phyloP scores from a whole-genome alignment of 768 basidiomycete genomes.

The Holtermannia corniformis region DNA sequence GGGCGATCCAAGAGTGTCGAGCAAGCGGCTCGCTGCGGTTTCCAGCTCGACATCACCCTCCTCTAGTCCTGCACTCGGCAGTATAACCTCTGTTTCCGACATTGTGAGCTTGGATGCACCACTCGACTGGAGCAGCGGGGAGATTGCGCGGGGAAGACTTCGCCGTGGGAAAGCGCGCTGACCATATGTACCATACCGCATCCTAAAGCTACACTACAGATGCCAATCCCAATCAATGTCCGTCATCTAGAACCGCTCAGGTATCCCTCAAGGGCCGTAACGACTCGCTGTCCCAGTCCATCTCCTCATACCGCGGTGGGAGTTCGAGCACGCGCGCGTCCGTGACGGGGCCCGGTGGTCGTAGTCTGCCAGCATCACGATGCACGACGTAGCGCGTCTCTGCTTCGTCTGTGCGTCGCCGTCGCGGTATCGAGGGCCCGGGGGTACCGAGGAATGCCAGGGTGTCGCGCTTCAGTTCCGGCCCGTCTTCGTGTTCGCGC shows the following conservation, averaged over 20 bases:
- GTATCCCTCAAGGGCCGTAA: background rate
- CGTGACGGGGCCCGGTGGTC: background rate
- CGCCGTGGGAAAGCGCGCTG: no score
- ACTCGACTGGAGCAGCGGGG: no score
- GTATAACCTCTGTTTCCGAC: no score
- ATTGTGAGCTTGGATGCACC: no score
- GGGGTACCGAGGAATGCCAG: conserved; percentile 17
- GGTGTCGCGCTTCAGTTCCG: conserved; percentile 31
- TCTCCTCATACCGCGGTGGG: conserved; percentile 33
- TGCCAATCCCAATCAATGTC: background rate
- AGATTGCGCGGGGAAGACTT: no score
- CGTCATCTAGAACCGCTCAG: background rate
- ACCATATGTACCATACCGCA: background rate
- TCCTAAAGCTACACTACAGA: background rate
- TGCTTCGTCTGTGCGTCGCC: conserved; percentile 8
- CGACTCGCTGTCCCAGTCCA: conserved; percentile 25
- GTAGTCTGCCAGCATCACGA: conserved; percentile 24
- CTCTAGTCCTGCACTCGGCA: no score
- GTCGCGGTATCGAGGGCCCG: background rate
- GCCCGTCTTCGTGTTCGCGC: conserved; percentile 10
- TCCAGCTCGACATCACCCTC: no score
- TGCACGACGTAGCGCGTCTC: conserved; percentile 31
- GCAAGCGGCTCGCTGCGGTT: no score
- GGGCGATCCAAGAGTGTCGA: no score
- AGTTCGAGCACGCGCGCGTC: conserved; percentile 16